Evolutionary conservation across 306 rosid species (phyloP), one percentile per base, ranked within the genome.

Genomic region (Quillaja saponaria): DNA sequence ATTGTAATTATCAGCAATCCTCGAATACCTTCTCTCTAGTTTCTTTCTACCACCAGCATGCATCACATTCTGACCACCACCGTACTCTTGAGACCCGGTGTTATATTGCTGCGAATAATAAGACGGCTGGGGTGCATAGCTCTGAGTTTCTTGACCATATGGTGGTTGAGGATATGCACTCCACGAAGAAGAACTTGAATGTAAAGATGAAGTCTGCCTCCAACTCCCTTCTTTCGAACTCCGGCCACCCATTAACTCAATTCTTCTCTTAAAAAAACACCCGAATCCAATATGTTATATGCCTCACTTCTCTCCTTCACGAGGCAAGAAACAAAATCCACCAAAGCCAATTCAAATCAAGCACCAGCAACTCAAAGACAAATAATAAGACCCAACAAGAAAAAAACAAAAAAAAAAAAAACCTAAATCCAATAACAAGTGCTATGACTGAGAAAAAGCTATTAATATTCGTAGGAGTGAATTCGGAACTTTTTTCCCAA

Each of bases 11-110:
- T 92, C 96, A 3, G 87, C 83, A 31, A 92, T 89, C 76, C 90
- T 92, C 0, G 94, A 88, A 73, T 84, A 92, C 68, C 80, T 82
- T 73, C 91, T 78, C 7, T 92, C 98, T 40, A 92, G 54, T 60
- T 49, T 76, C 52, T 14, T 78, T 39, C 73, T 50, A 56, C 60
- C 63, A 38, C 10, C 63, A 20, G 51, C 10, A 28, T 56, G 57
- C 15, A 10, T 49, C 6, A 4, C 42, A 50, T 50, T 40, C 14
- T 44, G 55, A 5, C 66, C 54, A 5, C 66, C 54, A 34, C 14
- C 51, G 51, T 45, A 18, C 34, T 25, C 41, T 21, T 40, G 55
- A 5, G 72, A 10, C 10, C 12, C 12, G 5, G 51, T 49, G 61
- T 68, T 49, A 58, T 76, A 71, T 8, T 18, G 80, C 52, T 71